Percentiles rank a stretch among this genome's conserved stretches.
Evolutionary conservation across 768 basidiomycete species (phyloP).

Genomic region (Russula ochroleuca): DNA sequence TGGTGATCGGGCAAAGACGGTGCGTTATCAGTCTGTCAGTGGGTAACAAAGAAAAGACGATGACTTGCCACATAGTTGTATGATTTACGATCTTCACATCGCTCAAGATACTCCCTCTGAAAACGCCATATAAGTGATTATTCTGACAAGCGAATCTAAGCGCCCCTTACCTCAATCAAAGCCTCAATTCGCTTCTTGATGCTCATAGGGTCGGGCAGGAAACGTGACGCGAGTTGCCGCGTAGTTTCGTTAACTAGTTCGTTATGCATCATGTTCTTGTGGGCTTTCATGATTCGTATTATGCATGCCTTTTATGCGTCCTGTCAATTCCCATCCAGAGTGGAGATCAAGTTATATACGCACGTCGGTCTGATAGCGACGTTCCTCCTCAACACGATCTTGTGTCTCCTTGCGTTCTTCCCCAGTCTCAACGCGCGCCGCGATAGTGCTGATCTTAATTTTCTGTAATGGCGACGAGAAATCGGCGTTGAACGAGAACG

Average conservation of each 20-base stretch:
- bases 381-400: conserved; percentile 86
- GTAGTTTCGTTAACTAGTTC: conserved; percentile 90
- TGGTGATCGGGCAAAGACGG: background rate
- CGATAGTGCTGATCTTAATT: conserved; percentile 90
- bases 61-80: conserved; percentile 69
- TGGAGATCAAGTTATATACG: conserved; percentile 28
- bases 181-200: conserved; percentile 95
- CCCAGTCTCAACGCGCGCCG: conserved; percentile 78
- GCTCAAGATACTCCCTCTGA: conserved; percentile 91
- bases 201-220: conserved; percentile 76
- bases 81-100: conserved; percentile 81
- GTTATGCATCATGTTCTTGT: conserved; percentile 83
- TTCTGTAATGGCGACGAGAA: conserved; percentile 81
- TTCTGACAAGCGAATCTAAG: background rate
- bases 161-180: conserved; percentile 74
- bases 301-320: conserved; percentile 74
- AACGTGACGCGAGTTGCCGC: conserved; percentile 75
- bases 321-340: background rate
- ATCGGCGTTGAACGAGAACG: conserved; percentile 83
- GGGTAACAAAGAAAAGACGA: conserved; percentile 5
- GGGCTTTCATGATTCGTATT: conserved; percentile 95
- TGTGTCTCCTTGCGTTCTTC: conserved; percentile 90
- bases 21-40: background rate
- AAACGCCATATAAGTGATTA: background rate
- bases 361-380: conserved; percentile 86